Evolutionary conservation across 257 asterid species (phyloP).

Genomic region (Fraxinus cuspidata): DNA sequence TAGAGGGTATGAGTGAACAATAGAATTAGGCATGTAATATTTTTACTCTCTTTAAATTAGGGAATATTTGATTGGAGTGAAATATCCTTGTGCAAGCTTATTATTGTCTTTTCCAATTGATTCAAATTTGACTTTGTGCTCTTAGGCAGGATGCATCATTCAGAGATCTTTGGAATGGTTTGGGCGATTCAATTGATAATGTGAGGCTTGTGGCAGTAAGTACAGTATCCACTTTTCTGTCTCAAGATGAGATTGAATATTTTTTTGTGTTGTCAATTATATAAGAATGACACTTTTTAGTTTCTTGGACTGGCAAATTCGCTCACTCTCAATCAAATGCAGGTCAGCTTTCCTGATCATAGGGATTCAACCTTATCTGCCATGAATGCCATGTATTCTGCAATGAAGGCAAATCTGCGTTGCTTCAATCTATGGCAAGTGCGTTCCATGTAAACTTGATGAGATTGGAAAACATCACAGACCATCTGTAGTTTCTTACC

Average conservation of each 20-base stretch:
- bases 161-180: constrained; percentile 68
- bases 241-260: background rate
- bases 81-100: background rate
- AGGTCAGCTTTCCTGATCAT: constrained; percentile 83
- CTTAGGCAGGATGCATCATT: constrained; percentile 57
- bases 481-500: background rate
- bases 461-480: background rate
- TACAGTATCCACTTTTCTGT: background rate
- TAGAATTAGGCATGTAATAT: background rate
- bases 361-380: constrained; percentile 60
- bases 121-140: constrained; percentile 20
- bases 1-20: background rate
- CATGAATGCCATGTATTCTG: constrained; percentile 64
- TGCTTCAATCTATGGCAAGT: constrained; percentile 95
- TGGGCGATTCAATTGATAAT: constrained; percentile 62
- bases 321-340: constrained; percentile 20
- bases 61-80: background rate
- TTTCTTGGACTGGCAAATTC: background rate
- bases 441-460: background rate
- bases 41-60: background rate
- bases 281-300: constrained; percentile 5
- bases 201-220: constrained; percentile 88
- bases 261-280: background rate
- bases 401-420: constrained; percentile 53
- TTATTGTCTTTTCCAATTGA: constrained; percentile 16